Evolutionary conservation across 495 filamentous ascomycete species (phyloP).

Genomic region (Trichocladium antarcticum): DNA sequence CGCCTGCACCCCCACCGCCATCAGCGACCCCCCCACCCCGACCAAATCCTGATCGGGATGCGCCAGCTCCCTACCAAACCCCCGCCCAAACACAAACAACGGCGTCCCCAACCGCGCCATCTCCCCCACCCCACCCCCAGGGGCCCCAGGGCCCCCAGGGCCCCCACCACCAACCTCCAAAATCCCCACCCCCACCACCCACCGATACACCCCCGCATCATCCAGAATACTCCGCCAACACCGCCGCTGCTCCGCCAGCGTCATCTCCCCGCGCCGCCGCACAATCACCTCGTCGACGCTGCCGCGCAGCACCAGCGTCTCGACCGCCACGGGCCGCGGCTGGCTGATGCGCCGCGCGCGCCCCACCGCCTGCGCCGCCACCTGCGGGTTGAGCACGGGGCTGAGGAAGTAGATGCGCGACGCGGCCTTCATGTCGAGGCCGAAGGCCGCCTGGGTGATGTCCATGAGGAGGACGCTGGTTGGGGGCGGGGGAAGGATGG

Average conservation of each 20-base stretch:
- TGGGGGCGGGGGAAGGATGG: slow-evolving; percentile 15
- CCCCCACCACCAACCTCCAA: too few relatives aligned
- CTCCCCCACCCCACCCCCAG: slow-evolving; percentile 41
- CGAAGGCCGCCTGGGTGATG: slow-evolving; percentile 74
- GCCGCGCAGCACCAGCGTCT: slow-evolving; percentile 71
- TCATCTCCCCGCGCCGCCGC: slow-evolving; percentile 63
- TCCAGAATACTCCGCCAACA: slow-evolving; percentile 57
- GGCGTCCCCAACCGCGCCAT: slow-evolving; percentile 44
- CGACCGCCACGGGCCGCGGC: slow-evolving; percentile 65
- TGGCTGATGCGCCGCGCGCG: slow-evolving; percentile 84
- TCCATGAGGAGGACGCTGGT: slow-evolving; percentile 88
- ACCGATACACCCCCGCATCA: slow-evolving; percentile 62
- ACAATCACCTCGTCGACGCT: slow-evolving; percentile 84
- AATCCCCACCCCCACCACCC: slow-evolving; percentile 64
- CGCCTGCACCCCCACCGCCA: too few relatives aligned
- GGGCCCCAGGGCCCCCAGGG: too few relatives aligned
- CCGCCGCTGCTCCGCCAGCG: slow-evolving; percentile 55
- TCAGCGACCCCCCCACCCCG: background rate
- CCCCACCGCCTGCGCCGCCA: slow-evolving; percentile 88
- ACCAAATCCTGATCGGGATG: slow-evolving; percentile 32
- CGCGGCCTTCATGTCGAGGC: slow-evolving; percentile 70
- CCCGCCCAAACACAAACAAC: slow-evolving; percentile 50
- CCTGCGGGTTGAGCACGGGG: slow-evolving; percentile 72
- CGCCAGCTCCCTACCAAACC: slow-evolving; percentile 22
- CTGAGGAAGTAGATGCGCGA: slow-evolving; percentile 87